phyloP scores from a whole-genome alignment of 2,329 filamentous ascomycete species.

The Xylariales sp. region DNA sequence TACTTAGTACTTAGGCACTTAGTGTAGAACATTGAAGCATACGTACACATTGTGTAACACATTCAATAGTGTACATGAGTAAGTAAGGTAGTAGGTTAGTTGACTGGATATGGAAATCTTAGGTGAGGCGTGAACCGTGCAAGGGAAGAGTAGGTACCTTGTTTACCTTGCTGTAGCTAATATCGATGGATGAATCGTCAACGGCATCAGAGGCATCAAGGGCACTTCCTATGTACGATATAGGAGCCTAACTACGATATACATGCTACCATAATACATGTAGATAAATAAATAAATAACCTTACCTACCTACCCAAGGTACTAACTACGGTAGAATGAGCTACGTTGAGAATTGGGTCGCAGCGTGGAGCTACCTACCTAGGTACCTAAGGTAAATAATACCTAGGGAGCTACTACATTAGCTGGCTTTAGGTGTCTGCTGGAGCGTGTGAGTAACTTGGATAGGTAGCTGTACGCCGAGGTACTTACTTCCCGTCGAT shows the following conservation, averaged over 20 bases:
- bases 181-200: neutral
- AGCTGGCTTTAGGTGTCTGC: neutral
- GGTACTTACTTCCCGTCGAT: neutral
- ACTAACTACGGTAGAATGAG: too few species aligned
- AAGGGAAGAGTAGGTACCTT: neutral
- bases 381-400: neutral
- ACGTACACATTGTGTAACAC: slow-evolving; percentile 17
- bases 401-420: slow-evolving; percentile 25
- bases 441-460: too few species aligned
- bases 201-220: neutral
- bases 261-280: too few species aligned
- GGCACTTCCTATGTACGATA: too few species aligned
- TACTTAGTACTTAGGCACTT: neutral
- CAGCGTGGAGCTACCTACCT: slow-evolving; percentile 22
- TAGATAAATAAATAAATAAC: too few species aligned
- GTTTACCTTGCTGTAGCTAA: neutral
- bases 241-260: too few species aligned
- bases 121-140: slow-evolving; percentile 9
- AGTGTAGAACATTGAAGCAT: neutral
- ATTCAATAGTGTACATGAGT: slow-evolving; percentile 4
- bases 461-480: slow-evolving; percentile 13
- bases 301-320: too few species aligned
- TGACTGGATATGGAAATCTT: slow-evolving; percentile 7
- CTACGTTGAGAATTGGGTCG: slow-evolving; percentile 8
- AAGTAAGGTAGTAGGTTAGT: neutral